Evolutionary conservation across 805 yeast species (phyloP), one percentile per base, ranked within the genome.

Genomic region (Metschnikowia lachancei): DNA sequence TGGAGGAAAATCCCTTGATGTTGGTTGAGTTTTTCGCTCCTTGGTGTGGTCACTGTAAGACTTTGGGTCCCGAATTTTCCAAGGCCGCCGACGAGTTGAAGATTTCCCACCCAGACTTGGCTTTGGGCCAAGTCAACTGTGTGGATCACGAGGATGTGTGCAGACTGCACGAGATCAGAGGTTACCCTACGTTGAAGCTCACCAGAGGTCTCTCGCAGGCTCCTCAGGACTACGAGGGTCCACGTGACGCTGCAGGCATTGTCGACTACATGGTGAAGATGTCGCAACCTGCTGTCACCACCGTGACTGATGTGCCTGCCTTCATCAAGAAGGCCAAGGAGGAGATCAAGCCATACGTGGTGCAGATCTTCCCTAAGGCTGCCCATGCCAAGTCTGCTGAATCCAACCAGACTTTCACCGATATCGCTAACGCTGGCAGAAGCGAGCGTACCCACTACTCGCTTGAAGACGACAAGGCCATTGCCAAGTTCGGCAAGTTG

Each of bases 31-130:
- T 88, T 69, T 88, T 84, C 65, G 96, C 96, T 14, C 95, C 97
- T 64, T 92, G 98, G 97, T 91, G 97, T 76, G 97, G 97, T 14
- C 94, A 91, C 72, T 91, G 97, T 77, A 89, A 91, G 75, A 78
- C 78, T 41, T 71, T 88, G 54, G 96, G 89, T 11, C 96, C 96
- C 30, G 84, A 88, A 66, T 87, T 77, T 56, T 73, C 81, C 43
- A 67, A 78, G 57, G 96, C 96, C 43, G 88, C 92, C 41, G 81
- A 83, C 56, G 57, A 61, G 16, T 74, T 87, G 62, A 75, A 74
- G 39, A 78, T 74, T 42, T 28, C 65, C 28, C 60, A 67, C 55
- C 79, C 85, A 51, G 72, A 78, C 45, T 83, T 87, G 65, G 79
- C 81, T 59, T 72, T 88, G 60, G 95, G 89, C 39, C 95, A 88